Base-by-base conservation (phyloP, 2,329 filamentous ascomycete species). In the Phoma sp. region DNA sequence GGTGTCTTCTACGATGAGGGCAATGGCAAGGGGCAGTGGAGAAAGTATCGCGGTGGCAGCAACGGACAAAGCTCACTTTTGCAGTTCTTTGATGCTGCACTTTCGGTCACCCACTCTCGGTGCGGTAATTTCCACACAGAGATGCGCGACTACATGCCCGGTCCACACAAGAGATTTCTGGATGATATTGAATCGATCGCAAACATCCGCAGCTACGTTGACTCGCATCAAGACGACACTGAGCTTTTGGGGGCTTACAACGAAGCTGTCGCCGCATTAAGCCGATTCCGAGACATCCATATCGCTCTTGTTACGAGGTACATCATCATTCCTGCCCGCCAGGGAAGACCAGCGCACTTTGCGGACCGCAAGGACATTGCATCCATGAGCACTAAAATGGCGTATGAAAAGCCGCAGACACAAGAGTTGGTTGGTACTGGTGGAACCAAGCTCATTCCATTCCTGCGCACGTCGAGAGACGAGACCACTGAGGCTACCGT, bases 91-190 rank as follows among this genome's bases (percentile, higher is more conserved):
- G 82, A 84, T 57, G 79, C 81, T 6, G 78, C 80, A 2, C 74
- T 84, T 2, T 80, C 79, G 0, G 78, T 84, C 15, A 74, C 79
- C 25, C 82, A 84, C 59, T 64, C 73, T 4, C 72, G 79, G 68
- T 29, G 74, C 64, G 59, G 62, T 26, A 58, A 73, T 20, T 67
- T 64, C 29, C 51, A 65, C 14, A 47, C 79, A 64, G 80, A 83
- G 62, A 83, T 84, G 80, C 75, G 81, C 7, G 72, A 75, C 10
- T 84, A 84, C 57, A 84, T 84, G 82, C 82, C 81, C 2, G 78
- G 79, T 0, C 75, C 78, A 4, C 82, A 84, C 56, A 75, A 78
- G 15, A 70, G 77, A n/a, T 83, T 84, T 59, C 64, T 84, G 5
- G 72, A 79, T 23, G 74, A 78, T 11, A 65, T 84, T n/a, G 69